Evolutionary conservation across 306 rosid genomes (phyloP).

Genomic region (Lathyrus aphaca): DNA sequence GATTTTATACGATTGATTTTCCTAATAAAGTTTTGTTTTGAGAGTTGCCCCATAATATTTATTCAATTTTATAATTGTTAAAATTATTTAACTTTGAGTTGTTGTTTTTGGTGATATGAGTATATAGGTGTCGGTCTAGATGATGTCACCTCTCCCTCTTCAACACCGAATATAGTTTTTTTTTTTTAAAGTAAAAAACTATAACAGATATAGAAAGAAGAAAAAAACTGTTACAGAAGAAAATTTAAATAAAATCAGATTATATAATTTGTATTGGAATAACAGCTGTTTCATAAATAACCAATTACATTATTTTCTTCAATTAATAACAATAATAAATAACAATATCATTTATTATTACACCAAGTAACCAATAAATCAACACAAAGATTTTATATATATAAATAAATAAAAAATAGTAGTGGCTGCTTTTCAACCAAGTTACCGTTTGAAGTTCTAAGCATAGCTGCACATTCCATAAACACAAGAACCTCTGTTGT

Average conservation of each 20-base stretch:
- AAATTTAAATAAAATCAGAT: not conserved
- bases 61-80: no score
- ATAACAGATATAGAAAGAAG: not conserved
- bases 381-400: conserved; percentile 11
- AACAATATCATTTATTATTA: not conserved
- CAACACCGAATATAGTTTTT: no score
- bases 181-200: not conserved
- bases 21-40: no score
- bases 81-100: no score
- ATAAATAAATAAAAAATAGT: not conserved
- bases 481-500: conserved; percentile 43
- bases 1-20: no score
- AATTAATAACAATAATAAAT: not conserved
- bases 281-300: conserved; percentile 1
- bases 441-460: conserved; percentile 19
- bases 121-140: no score
- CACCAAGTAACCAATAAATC: not conserved
- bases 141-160: no score
- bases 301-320: conserved; percentile 7
- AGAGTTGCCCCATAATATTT: no score
- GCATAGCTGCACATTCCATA: conserved; percentile 80
- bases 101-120: no score
- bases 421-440: conserved; percentile 20
- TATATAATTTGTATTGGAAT: not conserved
- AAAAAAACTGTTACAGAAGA: not conserved